Conservation (phyloP, 768 basidiomycete genomes). For the Russula griseocarnosa region DNA sequence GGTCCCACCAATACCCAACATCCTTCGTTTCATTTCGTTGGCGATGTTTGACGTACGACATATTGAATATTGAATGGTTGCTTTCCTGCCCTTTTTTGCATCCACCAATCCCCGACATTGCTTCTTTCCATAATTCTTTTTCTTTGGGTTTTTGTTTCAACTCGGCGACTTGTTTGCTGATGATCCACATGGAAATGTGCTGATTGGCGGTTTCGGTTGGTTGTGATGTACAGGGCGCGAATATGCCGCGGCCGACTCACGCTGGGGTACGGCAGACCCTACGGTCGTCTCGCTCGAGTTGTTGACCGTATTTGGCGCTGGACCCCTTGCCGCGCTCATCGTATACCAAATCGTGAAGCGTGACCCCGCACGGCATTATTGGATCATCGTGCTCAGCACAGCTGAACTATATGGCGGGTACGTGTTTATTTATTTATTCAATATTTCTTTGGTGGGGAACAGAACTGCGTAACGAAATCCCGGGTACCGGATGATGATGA, state of each 20-base stretch:
- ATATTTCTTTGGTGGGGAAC: background rate
- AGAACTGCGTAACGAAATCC: background rate
- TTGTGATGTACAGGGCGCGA: conserved; percentile 57
- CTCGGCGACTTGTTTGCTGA: background rate
- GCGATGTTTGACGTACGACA: no score
- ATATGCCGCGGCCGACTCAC: conserved; percentile 73
- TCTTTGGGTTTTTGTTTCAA: background rate
- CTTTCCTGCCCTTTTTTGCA: background rate
- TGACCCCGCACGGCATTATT: conserved; percentile 69
- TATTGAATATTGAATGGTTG: no score
- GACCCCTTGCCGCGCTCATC: conserved; percentile 70
- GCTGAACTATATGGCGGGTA: conserved; percentile 77
- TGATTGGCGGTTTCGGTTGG: background rate
- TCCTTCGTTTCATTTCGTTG: background rate
- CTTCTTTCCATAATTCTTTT: background rate
- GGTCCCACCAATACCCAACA: background rate
- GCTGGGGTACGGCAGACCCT: conserved; percentile 78
- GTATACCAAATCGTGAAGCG: conserved; percentile 58
- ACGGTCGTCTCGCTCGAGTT: conserved; percentile 80
- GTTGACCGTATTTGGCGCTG: conserved; percentile 75
- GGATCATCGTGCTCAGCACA: conserved; percentile 74
- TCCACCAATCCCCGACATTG: background rate
- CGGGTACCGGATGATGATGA: background rate
- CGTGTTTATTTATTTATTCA: conserved; percentile 25
- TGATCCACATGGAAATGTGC: background rate